Conservation (phyloP, 2,329 filamentous ascomycete genomes). For the Macroventuria anomochaeta region DNA sequence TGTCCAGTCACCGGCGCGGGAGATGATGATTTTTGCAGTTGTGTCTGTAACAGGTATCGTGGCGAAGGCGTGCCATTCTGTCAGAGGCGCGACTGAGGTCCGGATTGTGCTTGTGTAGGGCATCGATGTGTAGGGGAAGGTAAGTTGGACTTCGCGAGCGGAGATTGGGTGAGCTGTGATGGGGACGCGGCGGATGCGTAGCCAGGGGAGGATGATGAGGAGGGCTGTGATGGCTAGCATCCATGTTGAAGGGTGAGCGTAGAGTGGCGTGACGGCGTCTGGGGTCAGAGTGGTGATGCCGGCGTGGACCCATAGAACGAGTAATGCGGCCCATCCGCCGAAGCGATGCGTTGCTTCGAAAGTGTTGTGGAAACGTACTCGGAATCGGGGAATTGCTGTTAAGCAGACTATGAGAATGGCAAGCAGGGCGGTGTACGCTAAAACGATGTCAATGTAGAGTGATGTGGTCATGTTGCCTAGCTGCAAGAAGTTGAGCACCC, state of each 20-base stretch:
- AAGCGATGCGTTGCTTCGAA: slow-evolving; percentile 48
- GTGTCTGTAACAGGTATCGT: slow-evolving; percentile 41
- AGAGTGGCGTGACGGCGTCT: slow-evolving; percentile 1
- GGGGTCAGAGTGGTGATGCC: slow-evolving; percentile 19
- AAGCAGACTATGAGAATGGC: slow-evolving; percentile 34
- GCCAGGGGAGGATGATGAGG: slow-evolving; percentile 75
- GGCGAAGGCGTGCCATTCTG: slow-evolving; percentile 50
- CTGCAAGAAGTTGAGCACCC: slow-evolving; percentile 21
- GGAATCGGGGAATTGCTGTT: slow-evolving; percentile 33
- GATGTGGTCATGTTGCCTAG: slow-evolving; percentile 19
- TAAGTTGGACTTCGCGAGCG: slow-evolving; percentile 72
- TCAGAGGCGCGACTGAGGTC: slow-evolving; percentile 27
- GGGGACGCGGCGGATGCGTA: slow-evolving; percentile 69
- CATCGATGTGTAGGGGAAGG: slow-evolving; percentile 47
- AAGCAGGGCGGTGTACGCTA: slow-evolving; percentile 22
- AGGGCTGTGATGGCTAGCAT: slow-evolving; percentile 69
- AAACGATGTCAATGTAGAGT: slow-evolving; percentile 28
- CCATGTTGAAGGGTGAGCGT: slow-evolving; percentile 60
- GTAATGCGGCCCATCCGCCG: slow-evolving; percentile 40
- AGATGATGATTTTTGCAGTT: slow-evolving; percentile 35
- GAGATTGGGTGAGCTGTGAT: slow-evolving; percentile 73
- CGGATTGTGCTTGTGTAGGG: slow-evolving; percentile 33
- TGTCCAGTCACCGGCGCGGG: slow-evolving; percentile 48
- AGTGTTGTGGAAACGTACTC: slow-evolving; percentile 38
- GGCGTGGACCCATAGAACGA: slow-evolving; percentile 36